A percentile compares a stretch with the other conserved stretches of the same genome.
Evolutionary conservation across 78 protist genomes (phyloP).

Genomic region (Creolimax fragrantissima): DNA sequence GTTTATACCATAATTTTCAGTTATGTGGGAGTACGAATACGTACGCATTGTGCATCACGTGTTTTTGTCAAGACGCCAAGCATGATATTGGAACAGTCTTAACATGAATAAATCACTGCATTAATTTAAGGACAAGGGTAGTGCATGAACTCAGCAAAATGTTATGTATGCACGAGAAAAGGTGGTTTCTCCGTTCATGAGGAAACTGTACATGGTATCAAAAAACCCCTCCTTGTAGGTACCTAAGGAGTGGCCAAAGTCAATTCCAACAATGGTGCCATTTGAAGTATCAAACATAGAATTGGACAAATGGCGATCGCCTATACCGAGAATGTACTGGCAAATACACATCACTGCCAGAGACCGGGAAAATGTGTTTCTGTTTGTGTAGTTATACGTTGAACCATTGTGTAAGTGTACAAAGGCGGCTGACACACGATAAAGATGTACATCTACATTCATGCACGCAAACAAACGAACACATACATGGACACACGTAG

Average conservation of each 20-base stretch:
- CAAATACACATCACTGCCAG: slow-evolving; percentile 52
- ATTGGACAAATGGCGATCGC: slow-evolving; percentile 89
- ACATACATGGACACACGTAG: not conserved
- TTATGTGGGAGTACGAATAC: not conserved
- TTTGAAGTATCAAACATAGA: slow-evolving; percentile 45
- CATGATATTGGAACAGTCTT: not conserved
- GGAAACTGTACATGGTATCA: too few relatives aligned
- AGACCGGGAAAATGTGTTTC: slow-evolving; percentile 18
- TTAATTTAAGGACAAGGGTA: not conserved
- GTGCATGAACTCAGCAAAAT: not conserved
- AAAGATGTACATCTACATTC: not conserved
- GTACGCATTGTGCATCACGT: not conserved
- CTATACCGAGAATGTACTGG: slow-evolving; percentile 76
- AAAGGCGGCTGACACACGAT: not conserved
- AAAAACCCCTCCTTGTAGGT: too few relatives aligned
- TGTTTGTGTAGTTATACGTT: not conserved
- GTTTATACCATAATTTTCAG: not conserved
- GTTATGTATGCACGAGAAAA: not conserved
- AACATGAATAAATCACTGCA: not conserved
- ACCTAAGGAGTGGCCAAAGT: slow-evolving; percentile 93
- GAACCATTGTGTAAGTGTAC: not conserved
- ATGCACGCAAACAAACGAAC: not conserved
- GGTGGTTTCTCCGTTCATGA: too few relatives aligned
- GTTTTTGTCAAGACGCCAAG: not conserved
- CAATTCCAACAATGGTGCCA: slow-evolving; percentile 83